A percentile compares a stretch with the other conserved stretches of the same genome.
Conservation (phyloP, 371 early-diverging fungal genomes). For the Circinella umbellata region DNA sequence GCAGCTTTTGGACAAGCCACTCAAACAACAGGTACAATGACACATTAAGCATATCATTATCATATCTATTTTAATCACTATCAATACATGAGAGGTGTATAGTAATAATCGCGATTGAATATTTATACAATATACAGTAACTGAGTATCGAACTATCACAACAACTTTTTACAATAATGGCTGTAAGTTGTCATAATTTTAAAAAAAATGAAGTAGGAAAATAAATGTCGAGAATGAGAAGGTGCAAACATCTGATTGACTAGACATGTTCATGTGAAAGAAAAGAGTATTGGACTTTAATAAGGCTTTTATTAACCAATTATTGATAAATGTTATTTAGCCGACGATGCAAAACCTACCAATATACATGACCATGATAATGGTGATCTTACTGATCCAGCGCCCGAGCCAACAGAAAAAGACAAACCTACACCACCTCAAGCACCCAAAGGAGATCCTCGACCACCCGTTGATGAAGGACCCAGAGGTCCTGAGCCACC, state of each 20-base stretch:
- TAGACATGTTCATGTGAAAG: too few relatives aligned
- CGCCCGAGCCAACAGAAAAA: not conserved
- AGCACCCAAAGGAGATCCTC: not conserved
- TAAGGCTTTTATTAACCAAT: too few relatives aligned
- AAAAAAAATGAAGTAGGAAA: not conserved
- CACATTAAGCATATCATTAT: not conserved
- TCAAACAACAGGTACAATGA: slow-evolving; percentile 18
- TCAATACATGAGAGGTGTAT: too few relatives aligned
- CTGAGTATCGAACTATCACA: slow-evolving; percentile 24
- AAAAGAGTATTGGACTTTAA: too few relatives aligned
- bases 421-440: not conserved
- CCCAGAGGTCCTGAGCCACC: slow-evolving; percentile 1
- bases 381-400: slow-evolving; percentile 12
- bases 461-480: not conserved
- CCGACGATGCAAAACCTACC: not conserved
- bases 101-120: too few relatives aligned
- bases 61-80: too few relatives aligned
- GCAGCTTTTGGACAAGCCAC: slow-evolving; percentile 17
- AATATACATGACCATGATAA: slow-evolving; percentile 11
- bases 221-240: too few relatives aligned
- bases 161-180: slow-evolving; percentile 20
- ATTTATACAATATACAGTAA: slow-evolving; percentile 11
- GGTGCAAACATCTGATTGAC: too few relatives aligned
- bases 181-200: not conserved
- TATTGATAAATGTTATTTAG: not conserved